These are phyloP conservation scores for Avena eriantha DNA, from an alignment of 176 grass and related monocot species.

Conservation along the genomic window DNA sequence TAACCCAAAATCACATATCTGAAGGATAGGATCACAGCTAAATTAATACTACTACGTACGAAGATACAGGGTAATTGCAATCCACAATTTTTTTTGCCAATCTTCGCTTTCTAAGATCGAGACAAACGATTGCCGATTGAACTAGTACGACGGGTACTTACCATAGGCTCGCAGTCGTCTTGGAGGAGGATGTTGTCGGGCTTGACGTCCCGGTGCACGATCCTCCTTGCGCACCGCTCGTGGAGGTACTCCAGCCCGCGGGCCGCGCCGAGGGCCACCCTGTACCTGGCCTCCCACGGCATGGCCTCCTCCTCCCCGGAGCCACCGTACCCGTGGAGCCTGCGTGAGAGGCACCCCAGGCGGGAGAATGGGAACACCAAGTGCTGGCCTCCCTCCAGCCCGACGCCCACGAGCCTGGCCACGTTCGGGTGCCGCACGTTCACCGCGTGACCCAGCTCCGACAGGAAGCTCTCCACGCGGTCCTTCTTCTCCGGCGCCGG, in stretches of 20 bases:
- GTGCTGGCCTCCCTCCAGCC: conserved; percentile 79
- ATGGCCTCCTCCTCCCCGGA: conserved; percentile 28
- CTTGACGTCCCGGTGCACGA: conserved; percentile 91
- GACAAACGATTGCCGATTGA: not conserved
- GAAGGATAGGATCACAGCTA: not conserved
- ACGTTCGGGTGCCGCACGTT: conserved; percentile 83
- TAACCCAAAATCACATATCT: conserved; percentile 94
- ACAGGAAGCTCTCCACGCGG: conserved; percentile 62
- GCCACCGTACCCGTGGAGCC: conserved; percentile 47
- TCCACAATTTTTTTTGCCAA: too few species aligned
- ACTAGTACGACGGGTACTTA: conserved; percentile 9
- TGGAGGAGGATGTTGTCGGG: conserved; percentile 73
- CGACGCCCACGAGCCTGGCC: conserved; percentile 63
- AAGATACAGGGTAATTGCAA: too few species aligned
- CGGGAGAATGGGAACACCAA: conserved; percentile 73
- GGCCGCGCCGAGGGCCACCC: conserved; percentile 60
- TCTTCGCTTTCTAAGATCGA: not conserved
- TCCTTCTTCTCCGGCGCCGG: conserved; percentile 37
- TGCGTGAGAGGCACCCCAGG: conserved; percentile 70
- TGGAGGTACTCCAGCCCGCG: conserved; percentile 82
- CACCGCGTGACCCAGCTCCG: conserved; percentile 68
- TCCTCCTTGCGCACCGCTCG: conserved; percentile 66
- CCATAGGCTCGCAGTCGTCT: conserved; percentile 70
- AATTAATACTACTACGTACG: not conserved
- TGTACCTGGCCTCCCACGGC: conserved; percentile 61